Evolutionary conservation across 1,139 yeast species (phyloP), one percentile per base, ranked within the genome.

Genomic region (Lodderomyces pseudojiufengensis): DNA sequence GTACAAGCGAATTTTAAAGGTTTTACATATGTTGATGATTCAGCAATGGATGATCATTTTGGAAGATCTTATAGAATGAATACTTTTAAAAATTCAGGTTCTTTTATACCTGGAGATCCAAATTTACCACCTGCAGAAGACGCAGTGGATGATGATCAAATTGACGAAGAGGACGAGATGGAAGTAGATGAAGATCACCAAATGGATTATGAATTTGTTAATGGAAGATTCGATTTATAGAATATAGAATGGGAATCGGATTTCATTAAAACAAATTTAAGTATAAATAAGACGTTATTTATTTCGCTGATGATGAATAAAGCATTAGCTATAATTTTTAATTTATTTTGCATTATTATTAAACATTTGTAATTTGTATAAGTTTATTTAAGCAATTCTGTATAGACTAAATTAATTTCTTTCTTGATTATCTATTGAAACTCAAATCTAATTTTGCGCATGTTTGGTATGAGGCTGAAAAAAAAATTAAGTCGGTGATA

Each of bases 1-100:
- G 79, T 90, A 51, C 98, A 92, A 63, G 97, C 95, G 37, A 88
- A 88, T 55, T 92, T 92, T 63, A 86, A 87, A 53, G 97, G 97
- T 1, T 90, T 90, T 57, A 90, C 97, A 0, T 92, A 85, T 59
- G 97, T 92, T 32, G 97, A 88, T 55, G 97, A 85, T 47, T 84
- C 94, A n/a, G 77, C 94, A 18, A 80, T 90, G 71, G 95, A 87
- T 50, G 95, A 87, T 49, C 87, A 84, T 56, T 82, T 83, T 46
- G 69, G 73, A 34, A 64, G 65, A 51, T 62, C 70, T 13, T 68
- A 62, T 46, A 55, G 74, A 38, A 65, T 69, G 42, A 69, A 66
- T 43, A 59, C 75, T 1, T 76, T 65, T 52, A 73, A 69, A 45
- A 80, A 77, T 37, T 78, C 78, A 14, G 88, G 88, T 4, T 80